Percentiles rank a stretch among this genome's conserved stretches.
These are phyloP conservation scores for Lentinula sp. DNA, from an alignment of 768 basidiomycete genomes.

Conservation along the genomic window DNA sequence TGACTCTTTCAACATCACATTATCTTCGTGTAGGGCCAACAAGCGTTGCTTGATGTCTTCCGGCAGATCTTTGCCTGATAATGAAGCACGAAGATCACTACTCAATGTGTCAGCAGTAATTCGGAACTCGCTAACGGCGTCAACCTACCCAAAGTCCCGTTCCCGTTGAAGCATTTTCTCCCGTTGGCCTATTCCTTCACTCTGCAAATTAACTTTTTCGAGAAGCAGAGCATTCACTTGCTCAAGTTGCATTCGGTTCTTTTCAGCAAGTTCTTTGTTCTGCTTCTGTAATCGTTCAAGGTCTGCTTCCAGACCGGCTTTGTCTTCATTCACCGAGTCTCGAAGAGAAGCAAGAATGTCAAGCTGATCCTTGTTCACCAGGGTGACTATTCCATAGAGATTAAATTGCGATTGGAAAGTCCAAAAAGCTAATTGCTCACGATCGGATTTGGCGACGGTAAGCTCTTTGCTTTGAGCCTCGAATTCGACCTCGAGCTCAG, in stretches of 20 bases:
- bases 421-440: constrained; percentile 37
- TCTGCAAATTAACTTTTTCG: constrained; percentile 89
- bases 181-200: constrained; percentile 83
- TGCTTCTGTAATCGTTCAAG: constrained; percentile 56
- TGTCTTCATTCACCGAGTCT: constrained; percentile 87
- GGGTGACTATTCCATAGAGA: constrained; percentile 50
- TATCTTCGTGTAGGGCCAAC: constrained; percentile 74
- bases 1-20: constrained; percentile 62
- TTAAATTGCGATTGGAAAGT: neutral
- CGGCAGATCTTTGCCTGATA: constrained; percentile 75
- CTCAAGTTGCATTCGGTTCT: constrained; percentile 87
- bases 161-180: constrained; percentile 85
- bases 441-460: constrained; percentile 78
- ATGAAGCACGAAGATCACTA: constrained; percentile 71
- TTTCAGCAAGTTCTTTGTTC: constrained; percentile 69
- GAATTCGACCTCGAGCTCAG: constrained; percentile 66
- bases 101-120: neutral
- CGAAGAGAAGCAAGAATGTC: constrained; percentile 83
- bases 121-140: neutral
- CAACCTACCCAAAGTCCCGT: constrained; percentile 68
- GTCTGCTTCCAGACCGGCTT: constrained; percentile 66
- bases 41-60: constrained; percentile 77
- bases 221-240: constrained; percentile 80
- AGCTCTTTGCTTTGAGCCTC: constrained; percentile 62
- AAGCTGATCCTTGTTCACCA: constrained; percentile 91